Base-by-base conservation (phyloP, 1,284 basidiomycete species). In the Cutaneotrichosporon cavernicola region DNA sequence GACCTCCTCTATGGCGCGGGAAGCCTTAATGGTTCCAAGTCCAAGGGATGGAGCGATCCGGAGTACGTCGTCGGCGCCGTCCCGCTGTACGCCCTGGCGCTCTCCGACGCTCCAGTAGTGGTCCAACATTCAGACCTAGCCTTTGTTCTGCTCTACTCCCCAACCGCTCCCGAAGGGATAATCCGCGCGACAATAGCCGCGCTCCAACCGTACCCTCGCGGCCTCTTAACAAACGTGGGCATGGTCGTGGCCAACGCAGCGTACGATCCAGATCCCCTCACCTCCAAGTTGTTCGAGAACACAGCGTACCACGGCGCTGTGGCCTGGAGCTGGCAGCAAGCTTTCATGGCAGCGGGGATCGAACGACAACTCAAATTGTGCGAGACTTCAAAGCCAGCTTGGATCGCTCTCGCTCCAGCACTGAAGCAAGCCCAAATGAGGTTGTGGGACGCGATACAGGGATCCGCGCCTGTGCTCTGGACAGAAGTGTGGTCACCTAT, bases 181-280 rank as follows among this genome's bases (percentile, higher is more conserved):
- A 66, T 83, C 47, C 72, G 78, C 64, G 80, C 80, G 5, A 76
- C 78, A 6, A 72, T 82, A 14, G 73, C 81, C 38, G 79, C 81
- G 1, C 70, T 83, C 40, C 79, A 81, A 68, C 80, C 82, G 9
- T 84, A 83, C 71, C 82, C 83, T 0, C 70, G 76, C 67, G 81
- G 81, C 53, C 67, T 68, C 40, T 60, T 68, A 10, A 68, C 67
- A 21, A 68, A 68, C 55, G 67, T 34, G 8, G 67, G 67, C 31
- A 82, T 83, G 82, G 76, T 83, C 4, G 79, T 82, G 21, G 76
- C 83, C 34, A 83, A 83, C 69, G 79, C 82, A 0, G 82, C 82
- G 0, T 82, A 82, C 69, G 81, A 81, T 61, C 69, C 75, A 34
- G 82, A 82, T 63, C 72, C 69, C 1, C 80, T 79, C 9, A 73